Evolutionary conservation across 306 rosid species (phyloP).

Genomic region (Lathyrus oleraceus): DNA sequence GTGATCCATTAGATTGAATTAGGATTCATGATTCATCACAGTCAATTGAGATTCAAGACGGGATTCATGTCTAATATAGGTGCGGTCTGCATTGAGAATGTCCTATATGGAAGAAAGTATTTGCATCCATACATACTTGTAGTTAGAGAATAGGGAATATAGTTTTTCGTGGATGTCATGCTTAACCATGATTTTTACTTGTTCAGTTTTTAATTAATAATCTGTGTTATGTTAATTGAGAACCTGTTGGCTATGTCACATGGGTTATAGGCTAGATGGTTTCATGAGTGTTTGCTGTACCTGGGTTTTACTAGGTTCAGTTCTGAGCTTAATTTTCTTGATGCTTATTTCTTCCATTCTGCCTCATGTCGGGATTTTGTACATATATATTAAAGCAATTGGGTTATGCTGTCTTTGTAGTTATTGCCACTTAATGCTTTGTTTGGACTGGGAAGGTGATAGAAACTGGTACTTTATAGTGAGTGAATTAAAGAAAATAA

Average conservation of each 20-base stretch:
- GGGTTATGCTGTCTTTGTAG: not conserved
- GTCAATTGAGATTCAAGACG: not conserved
- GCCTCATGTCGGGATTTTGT: too few relatives aligned
- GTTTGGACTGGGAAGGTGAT: constrained; percentile 2
- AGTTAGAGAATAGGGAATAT: not conserved
- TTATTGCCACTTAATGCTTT: not conserved
- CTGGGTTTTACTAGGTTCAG: too few relatives aligned
- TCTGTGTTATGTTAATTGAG: not conserved
- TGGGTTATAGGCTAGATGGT: too few relatives aligned
- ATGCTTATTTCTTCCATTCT: too few relatives aligned
- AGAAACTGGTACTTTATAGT: too few relatives aligned
- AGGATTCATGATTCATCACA: not conserved
- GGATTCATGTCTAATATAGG: not conserved
- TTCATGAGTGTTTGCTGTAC: too few relatives aligned
- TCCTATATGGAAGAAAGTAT: too few relatives aligned
- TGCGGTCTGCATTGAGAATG: too few relatives aligned
- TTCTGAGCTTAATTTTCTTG: too few relatives aligned
- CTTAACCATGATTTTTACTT: not conserved
- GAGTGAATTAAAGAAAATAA: too few relatives aligned
- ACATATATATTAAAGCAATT: not conserved
- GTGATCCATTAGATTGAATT: not conserved
- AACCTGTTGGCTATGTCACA: not conserved
- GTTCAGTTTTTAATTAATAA: not conserved
- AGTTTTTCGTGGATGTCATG: not conserved
- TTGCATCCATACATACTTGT: too few relatives aligned